Base-by-base conservation (phyloP, 495 filamentous ascomycete species). In the Friedmanniomyces endolithicus region DNA sequence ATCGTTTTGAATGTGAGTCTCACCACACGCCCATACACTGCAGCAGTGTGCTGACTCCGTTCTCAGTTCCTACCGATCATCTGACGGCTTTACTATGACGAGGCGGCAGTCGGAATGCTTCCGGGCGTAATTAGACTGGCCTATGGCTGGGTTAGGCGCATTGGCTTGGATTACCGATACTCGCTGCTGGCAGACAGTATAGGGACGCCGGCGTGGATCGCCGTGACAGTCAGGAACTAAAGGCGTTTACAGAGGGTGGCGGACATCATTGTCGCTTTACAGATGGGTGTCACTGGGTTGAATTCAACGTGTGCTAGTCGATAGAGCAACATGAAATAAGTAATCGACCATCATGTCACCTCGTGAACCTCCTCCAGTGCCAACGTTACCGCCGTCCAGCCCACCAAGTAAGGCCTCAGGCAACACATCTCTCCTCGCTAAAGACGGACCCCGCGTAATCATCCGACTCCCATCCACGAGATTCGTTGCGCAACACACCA, bases 1-100 rank as follows among this genome's bases (percentile, higher is more conserved):
- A 92, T 96, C 70, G 82, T 95, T 63, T 89, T 95, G 73, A 95
- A 95, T 72, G 92, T 95, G 65, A 82, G 89, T 83, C 3, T 48
- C 45, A 11, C 29, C 23, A 27, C 16, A 41, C 7, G 31, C 12
- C 8, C 25, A 11, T 45, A 27, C n/a, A 20, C 9, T 16, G 7
- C 16, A 31, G 24, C 51, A 34, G 23, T 7, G 16, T 23, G 45
- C 58, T 60, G 44, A 59, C 46, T 33, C 39, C 11, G 22, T 29
- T n/a, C 31, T 9, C 43, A 59, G 60, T 58, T 62, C 47, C 53
- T 62, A 16, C 59, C 59, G 2, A 48, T 54, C 14, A 58, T 62
- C 17, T 41, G 37, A 41, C 17, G 37, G 37, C 37, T 4, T 41
- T 41, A 41, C 37, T 4, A 14, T 41, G 12, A 19, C 6, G 17